These are phyloP conservation scores for Protomyces arabidopsidicola DNA, from an alignment of 1,139 yeast species.

Conservation along the genomic window DNA sequence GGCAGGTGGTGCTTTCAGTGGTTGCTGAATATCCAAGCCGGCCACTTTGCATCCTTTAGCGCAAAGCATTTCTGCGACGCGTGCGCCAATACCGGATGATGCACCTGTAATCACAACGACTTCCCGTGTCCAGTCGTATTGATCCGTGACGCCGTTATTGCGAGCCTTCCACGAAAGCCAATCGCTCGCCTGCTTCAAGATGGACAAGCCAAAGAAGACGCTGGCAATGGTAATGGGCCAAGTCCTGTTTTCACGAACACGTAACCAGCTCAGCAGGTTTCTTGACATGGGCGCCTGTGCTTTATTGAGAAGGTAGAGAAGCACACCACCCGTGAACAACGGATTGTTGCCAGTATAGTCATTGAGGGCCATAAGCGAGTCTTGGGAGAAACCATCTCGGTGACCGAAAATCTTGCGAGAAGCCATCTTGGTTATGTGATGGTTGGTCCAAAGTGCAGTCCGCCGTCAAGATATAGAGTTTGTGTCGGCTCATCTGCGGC, in stretches of 20 bases:
- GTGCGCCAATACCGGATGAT: slow-evolving; percentile 65
- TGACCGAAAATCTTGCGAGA: slow-evolving; percentile 14
- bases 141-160: slow-evolving; percentile 13
- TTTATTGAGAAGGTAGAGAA: slow-evolving; percentile 1
- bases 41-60: slow-evolving; percentile 50
- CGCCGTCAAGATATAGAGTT: too few relatives aligned
- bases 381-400: slow-evolving; percentile 21
- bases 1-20: slow-evolving; percentile 37
- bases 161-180: slow-evolving; percentile 16
- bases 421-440: background rate
- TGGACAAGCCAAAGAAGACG: slow-evolving; percentile 9
- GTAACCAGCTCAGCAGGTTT: slow-evolving; percentile 10
- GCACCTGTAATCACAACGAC: slow-evolving; percentile 80
- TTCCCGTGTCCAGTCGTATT: slow-evolving; percentile 40
- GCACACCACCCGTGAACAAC: slow-evolving; percentile 10
- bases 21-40: slow-evolving; percentile 57
- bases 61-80: slow-evolving; percentile 50
- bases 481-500: too few relatives aligned
- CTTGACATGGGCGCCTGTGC: slow-evolving; percentile 7
- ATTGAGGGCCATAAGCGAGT: slow-evolving; percentile 13
- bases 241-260: slow-evolving; percentile 7
- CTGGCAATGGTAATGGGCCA: slow-evolving; percentile 18
- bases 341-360: slow-evolving; percentile 14
- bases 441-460: too few relatives aligned
- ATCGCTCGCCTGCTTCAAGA: slow-evolving; percentile 10